These are phyloP conservation scores for Aspergillus ruber DNA, from an alignment of 2,329 filamentous ascomycete species.

Conservation along the genomic window DNA sequence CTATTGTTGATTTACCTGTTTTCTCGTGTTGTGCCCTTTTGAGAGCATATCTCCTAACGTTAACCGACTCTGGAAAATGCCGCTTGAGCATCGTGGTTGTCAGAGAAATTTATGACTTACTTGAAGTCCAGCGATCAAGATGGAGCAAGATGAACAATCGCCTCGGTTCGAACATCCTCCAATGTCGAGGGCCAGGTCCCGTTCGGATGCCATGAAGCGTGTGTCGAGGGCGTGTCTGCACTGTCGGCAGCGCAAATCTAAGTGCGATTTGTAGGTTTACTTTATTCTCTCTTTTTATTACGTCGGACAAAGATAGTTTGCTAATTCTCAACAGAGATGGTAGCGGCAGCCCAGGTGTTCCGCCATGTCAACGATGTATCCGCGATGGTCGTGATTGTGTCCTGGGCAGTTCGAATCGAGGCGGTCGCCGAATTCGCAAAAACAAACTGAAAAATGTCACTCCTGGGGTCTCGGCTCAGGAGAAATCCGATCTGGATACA, in stretches of 20 bases:
- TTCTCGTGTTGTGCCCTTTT: too few species aligned
- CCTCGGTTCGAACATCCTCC: slow-evolving; percentile 7
- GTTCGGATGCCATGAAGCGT: slow-evolving; percentile 35
- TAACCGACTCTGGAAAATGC: neutral
- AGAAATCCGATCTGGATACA: slow-evolving; percentile 20
- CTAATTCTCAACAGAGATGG: slow-evolving; percentile 32
- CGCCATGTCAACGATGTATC: slow-evolving; percentile 53
- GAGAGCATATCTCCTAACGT: neutral
- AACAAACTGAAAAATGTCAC: slow-evolving; percentile 39
- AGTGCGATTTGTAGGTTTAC: slow-evolving; percentile 45
- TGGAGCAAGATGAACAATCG: slow-evolving; percentile 14
- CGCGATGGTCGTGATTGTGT: slow-evolving; percentile 54
- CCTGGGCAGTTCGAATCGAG: slow-evolving; percentile 54
- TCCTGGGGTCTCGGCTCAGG: slow-evolving; percentile 18
- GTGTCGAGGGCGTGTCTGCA: slow-evolving; percentile 44
- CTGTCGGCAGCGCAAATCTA: slow-evolving; percentile 46
- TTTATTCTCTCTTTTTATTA: slow-evolving; percentile 7
- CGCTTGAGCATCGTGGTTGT: neutral
- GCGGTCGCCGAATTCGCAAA: slow-evolving; percentile 52
- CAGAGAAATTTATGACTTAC: neutral
- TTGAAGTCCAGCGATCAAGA: neutral
- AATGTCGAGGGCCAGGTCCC: slow-evolving; percentile 12
- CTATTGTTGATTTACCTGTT: too few species aligned
- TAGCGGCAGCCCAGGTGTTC: slow-evolving; percentile 45
- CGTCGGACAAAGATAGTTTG: slow-evolving; percentile 3